phyloP scores from a whole-genome alignment of 192 early-diverging fungal genomes.

The Rhizophagus clarus region DNA sequence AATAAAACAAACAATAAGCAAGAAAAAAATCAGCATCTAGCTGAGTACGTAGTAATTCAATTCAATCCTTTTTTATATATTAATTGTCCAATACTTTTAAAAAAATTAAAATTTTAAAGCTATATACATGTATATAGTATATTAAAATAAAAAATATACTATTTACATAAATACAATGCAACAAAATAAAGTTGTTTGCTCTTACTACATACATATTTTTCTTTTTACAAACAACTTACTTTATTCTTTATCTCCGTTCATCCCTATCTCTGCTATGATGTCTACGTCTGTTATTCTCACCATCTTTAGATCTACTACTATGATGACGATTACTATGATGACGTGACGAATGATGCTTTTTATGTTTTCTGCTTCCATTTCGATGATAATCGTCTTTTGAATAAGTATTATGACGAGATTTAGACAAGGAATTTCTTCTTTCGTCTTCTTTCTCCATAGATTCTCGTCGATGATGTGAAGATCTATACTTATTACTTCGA shows the following conservation, averaged over 20 bases:
- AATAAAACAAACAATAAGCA: no score
- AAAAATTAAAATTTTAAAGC: neutral
- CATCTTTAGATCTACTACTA: conserved; percentile 19
- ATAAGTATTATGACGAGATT: neutral
- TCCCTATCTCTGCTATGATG: neutral
- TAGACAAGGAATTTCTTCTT: neutral
- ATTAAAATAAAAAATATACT: no score
- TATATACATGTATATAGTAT: no score
- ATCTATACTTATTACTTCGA: conserved; percentile 6
- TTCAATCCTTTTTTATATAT: neutral
- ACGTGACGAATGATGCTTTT: conserved; percentile 12
- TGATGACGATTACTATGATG: conserved; percentile 7
- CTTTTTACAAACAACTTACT: neutral
- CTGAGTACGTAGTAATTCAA: no score
- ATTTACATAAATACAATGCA: neutral
- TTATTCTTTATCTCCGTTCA: neutral
- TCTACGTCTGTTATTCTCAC: neutral
- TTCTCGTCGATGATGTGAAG: conserved; percentile 16
- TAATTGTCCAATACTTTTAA: no score
- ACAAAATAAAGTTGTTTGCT: neutral
- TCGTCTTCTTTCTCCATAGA: conserved; percentile 23
- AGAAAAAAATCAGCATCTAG: no score
- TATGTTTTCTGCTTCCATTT: conserved; percentile 8
- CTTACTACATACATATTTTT: neutral
- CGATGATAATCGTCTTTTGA: conserved; percentile 18